Base-by-base conservation (phyloP, 2,329 filamentous ascomycete genomes). In the Neoascochyta sp. region DNA sequence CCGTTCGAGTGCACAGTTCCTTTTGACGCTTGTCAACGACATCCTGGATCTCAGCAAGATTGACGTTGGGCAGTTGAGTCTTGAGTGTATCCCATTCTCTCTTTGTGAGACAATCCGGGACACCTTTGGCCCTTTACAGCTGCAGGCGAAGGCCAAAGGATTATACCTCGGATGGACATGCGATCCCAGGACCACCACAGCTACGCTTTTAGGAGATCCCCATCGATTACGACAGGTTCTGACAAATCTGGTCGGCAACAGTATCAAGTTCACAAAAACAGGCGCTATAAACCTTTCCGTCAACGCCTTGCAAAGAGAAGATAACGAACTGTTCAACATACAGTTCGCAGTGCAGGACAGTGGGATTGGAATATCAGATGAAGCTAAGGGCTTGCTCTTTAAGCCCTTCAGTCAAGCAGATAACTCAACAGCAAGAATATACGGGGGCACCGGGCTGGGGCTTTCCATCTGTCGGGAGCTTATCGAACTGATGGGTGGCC, bases 141-240 rank as follows among this genome's bases (percentile, higher is more conserved):
- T 39, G 6, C 39, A 36, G 24, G 29, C 32, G 11, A 24, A 29
- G 22, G 32, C 34, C 27, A 65, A 74, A 27, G 75, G 75, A 3
- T 62, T 79, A 24, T 69, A 69, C 2, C 76, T 74, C 45, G 76
- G 73, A 1, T 76, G 77, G 41, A 64, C 71, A 6, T 74, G 71
- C 28, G 72, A 71, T 3, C 47, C 78, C 16, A 54, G 71, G 38
- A 77, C 71, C 0, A 68, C 76, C 5, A 28, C 32, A 29, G 57
- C 73, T 16, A 48, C 64, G 14, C 60, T 68, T 10, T 57, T 66
- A 42, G 65, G 65, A 0, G 64, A 66, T 33, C 54, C 61, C 1
- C 54, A 46, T 26, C 47, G 63, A 16, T 22, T 65, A 10, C 45
- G 63, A 4, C 42, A 45, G 17, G 54, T 66, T 3, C 38, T 65